Conservation (phyloP, 2,329 filamentous ascomycete species). For the Daldinia eschscholtzii region DNA sequence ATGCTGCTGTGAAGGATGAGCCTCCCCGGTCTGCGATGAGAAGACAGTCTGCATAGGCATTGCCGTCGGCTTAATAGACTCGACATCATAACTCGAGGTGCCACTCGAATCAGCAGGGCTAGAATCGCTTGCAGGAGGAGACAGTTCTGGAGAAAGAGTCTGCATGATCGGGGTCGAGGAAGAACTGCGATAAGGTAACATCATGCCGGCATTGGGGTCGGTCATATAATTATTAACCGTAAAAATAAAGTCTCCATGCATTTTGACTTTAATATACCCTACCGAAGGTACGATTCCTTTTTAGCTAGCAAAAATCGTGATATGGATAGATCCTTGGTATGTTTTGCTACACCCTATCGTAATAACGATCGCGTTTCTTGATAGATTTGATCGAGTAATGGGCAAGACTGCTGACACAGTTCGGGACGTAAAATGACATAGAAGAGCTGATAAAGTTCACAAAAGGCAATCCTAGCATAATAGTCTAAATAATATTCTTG, state of each 20-base stretch:
- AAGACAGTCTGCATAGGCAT: slow-evolving; percentile 50
- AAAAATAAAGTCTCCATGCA: slow-evolving; percentile 49
- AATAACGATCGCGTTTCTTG: slow-evolving; percentile 12
- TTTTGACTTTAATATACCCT: slow-evolving; percentile 31
- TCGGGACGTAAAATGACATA: slow-evolving; percentile 11
- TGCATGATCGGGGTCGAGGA: slow-evolving; percentile 43
- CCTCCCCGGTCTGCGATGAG: slow-evolving; percentile 50
- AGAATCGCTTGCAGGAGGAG: slow-evolving; percentile 43
- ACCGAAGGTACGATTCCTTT: slow-evolving; percentile 15
- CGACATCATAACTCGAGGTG: slow-evolving; percentile 39
- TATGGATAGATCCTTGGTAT: slow-evolving; percentile 4
- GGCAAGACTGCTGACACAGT: slow-evolving; percentile 1
- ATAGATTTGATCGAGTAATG: slow-evolving; percentile 1
- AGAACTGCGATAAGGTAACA: slow-evolving; percentile 45
- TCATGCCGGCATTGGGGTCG: slow-evolving; percentile 40
- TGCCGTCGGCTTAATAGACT: slow-evolving; percentile 43
- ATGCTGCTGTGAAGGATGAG: slow-evolving; percentile 51
- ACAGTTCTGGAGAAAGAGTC: slow-evolving; percentile 37
- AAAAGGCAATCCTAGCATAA: slow-evolving; percentile 5
- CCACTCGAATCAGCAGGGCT: slow-evolving; percentile 38
- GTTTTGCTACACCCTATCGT: slow-evolving; percentile 11
- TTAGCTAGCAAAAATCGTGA: slow-evolving; percentile 9
- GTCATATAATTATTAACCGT: slow-evolving; percentile 41
- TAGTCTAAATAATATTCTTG: background rate
- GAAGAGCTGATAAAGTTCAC: slow-evolving; percentile 6